A percentile compares a stretch with the other conserved stretches of the same genome.
These are phyloP conservation scores for Boechera stricta DNA, from an alignment of 345 rosid genomes.

Conservation along the genomic window DNA sequence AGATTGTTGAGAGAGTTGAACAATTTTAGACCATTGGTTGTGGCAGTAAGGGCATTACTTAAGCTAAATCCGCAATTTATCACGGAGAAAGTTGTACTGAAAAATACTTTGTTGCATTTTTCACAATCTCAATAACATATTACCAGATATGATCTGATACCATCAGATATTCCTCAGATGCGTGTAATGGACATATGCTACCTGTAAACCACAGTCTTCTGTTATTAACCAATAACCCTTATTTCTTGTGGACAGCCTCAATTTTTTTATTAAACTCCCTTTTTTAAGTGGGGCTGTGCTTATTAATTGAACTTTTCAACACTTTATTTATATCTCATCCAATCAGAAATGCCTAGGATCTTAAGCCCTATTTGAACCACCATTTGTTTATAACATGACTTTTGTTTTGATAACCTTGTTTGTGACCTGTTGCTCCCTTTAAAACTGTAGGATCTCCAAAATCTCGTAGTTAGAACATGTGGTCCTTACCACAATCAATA, in stretches of 20 bases:
- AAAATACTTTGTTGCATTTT: background rate
- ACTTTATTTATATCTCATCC: slow-evolving; percentile 21
- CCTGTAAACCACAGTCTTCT: slow-evolving; percentile 33
- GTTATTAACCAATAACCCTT: slow-evolving; percentile 25
- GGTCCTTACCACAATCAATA: slow-evolving; percentile 16
- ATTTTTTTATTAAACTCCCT: background rate
- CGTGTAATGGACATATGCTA: slow-evolving; percentile 6
- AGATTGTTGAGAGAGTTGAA: slow-evolving; percentile 22
- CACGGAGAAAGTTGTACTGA: background rate
- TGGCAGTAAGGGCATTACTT: background rate
- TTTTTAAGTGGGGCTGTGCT: background rate
- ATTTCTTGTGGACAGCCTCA: slow-evolving; percentile 10
- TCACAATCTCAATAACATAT: background rate
- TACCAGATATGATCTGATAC: background rate
- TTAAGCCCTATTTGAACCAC: slow-evolving; percentile 20
- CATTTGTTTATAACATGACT: slow-evolving; percentile 19
- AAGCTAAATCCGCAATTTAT: background rate
- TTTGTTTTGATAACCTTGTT: slow-evolving; percentile 39
- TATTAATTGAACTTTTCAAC: slow-evolving; percentile 20
- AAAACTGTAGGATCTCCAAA: slow-evolving; percentile 20
- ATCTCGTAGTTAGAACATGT: slow-evolving; percentile 26
- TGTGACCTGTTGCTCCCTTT: slow-evolving; percentile 32
- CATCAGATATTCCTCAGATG: slow-evolving; percentile 4
- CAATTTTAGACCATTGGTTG: slow-evolving; percentile 18
- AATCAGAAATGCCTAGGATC: slow-evolving; percentile 40